Conservation (phyloP, 768 basidiomycete genomes). For the Mycena capillaripes region DNA sequence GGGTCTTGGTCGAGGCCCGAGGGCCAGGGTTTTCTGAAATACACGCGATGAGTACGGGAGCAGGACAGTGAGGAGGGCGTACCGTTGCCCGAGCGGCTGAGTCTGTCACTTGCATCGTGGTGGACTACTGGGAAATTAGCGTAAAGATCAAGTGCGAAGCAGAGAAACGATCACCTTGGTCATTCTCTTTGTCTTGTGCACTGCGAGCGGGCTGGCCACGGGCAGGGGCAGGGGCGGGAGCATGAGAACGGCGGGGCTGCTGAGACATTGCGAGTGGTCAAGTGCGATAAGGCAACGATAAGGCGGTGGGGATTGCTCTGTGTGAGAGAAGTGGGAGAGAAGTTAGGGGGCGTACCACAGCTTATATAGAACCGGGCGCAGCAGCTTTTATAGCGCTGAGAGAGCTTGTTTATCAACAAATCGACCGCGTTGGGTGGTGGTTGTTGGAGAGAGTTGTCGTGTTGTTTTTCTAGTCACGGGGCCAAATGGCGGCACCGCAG, state of each 20-base stretch:
- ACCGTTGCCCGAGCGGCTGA: too few species aligned
- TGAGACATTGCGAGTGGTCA: neutral
- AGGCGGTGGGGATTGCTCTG: too few species aligned
- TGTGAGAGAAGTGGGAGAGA: neutral
- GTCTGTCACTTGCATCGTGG: too few species aligned
- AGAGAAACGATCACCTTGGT: neutral
- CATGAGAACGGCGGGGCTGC: neutral
- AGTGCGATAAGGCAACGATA: too few species aligned
- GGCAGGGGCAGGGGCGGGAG: neutral
- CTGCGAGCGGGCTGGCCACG: neutral
- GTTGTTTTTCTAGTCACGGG: constrained; percentile 4
- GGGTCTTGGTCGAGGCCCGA: too few species aligned
- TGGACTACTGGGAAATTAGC: too few species aligned
- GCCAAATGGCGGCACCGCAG: neutral
- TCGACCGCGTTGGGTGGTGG: constrained; percentile 2
- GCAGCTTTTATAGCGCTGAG: neutral
- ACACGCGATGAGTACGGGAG: too few species aligned
- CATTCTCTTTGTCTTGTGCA: neutral
- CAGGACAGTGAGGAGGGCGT: too few species aligned
- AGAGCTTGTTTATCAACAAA: neutral
- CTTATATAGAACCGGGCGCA: neutral
- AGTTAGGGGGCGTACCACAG: neutral
- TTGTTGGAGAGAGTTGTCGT: neutral
- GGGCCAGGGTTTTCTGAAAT: too few species aligned
- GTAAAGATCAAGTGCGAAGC: too few species aligned